Evolutionary conservation across 2,329 filamentous ascomycete species (phyloP).

Genomic region (Bretziella fagacearum): DNA sequence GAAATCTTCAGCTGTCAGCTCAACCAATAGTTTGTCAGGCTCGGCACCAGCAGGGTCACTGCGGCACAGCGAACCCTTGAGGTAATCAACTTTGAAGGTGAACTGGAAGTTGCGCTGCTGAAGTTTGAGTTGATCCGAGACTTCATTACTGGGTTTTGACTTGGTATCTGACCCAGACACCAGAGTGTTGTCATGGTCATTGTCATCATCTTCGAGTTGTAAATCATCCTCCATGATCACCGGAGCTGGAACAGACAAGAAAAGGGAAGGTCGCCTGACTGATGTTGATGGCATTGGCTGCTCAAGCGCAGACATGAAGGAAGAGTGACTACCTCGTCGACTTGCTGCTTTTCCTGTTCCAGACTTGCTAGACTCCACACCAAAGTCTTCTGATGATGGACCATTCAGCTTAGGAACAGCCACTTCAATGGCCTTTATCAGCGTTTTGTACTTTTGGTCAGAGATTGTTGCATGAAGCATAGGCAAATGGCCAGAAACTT

Average conservation of each 20-base stretch:
- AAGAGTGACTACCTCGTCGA: slow-evolving; percentile 13
- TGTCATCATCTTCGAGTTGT: slow-evolving; percentile 49
- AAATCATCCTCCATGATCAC: slow-evolving; percentile 64
- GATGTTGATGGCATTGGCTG: slow-evolving; percentile 7
- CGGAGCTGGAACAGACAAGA: slow-evolving; percentile 54
- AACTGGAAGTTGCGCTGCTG: slow-evolving; percentile 91
- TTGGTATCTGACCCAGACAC: slow-evolving; percentile 30
- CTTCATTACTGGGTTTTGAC: slow-evolving; percentile 25
- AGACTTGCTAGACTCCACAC: not conserved
- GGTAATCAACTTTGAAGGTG: slow-evolving; percentile 85
- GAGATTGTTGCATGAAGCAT: slow-evolving; percentile 83
- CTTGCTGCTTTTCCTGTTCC: not conserved
- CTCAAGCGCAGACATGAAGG: slow-evolving; percentile 14
- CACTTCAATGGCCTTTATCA: slow-evolving; percentile 93
- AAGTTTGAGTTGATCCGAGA: slow-evolving; percentile 31
- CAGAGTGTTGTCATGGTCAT: slow-evolving; percentile 49
- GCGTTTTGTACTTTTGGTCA: slow-evolving; percentile 86
- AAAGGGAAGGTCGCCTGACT: slow-evolving; percentile 30
- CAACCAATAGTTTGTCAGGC: slow-evolving; percentile 68
- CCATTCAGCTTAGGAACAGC: slow-evolving; percentile 67
- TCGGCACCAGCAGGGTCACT: slow-evolving; percentile 64
- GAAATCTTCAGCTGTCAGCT: slow-evolving; percentile 80
- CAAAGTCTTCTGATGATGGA: not conserved
- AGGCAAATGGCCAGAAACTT: slow-evolving; percentile 79
- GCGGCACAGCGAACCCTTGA: slow-evolving; percentile 82